Base-by-base conservation (phyloP, 83 land plant genomes). In the Thuja plicata region DNA sequence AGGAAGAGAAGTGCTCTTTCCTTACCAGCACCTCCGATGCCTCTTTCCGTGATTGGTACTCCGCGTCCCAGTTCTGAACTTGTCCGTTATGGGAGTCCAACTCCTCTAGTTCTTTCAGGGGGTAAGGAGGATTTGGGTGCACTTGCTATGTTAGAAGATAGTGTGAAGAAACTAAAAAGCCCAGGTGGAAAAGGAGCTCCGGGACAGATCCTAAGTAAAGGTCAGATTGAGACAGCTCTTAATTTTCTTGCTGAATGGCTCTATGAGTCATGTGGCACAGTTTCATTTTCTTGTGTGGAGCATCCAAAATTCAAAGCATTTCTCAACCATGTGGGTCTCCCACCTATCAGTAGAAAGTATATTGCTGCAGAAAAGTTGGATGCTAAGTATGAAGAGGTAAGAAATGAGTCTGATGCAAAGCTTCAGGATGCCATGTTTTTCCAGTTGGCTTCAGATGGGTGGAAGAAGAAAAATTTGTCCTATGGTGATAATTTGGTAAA, bases 71-170 rank as follows among this genome's bases (percentile, higher is more conserved):
- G 41, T 82, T 62, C 87, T 62, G 87, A 87, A 40, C 48, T 62
- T 38, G 76, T 87, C 27, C 73, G 76, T 62, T 87, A 57, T 66
- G 62, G 87, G 15, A 87, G 76, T 21, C 76, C 87, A 38, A 87
- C 73, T 66, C 76, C 87, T 66, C 50, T 93, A 91, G 82, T 94
- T 50, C 91, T 97, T 13, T 97, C 99, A 1, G 99, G 99, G 13
- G 99, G 99, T 45, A 95, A 96, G 57, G 99, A 97, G 89, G 99
- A 97, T 84, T 91, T 52, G 87, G 95, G 96, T 19, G 95, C 97
- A 7, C 90, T 97, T 38, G 97, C 96, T 24, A 92, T 94, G 94
- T 86, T 97, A 88, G 99, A 97, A 81, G 97, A 97, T 84, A 96
- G 94, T 89, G 99, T 97, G 90, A 97, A 96, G 95, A 93, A 91